These are phyloP conservation scores for Sherardia arvensis DNA, from an alignment of 257 asterid genomes.

Conservation along the genomic window DNA sequence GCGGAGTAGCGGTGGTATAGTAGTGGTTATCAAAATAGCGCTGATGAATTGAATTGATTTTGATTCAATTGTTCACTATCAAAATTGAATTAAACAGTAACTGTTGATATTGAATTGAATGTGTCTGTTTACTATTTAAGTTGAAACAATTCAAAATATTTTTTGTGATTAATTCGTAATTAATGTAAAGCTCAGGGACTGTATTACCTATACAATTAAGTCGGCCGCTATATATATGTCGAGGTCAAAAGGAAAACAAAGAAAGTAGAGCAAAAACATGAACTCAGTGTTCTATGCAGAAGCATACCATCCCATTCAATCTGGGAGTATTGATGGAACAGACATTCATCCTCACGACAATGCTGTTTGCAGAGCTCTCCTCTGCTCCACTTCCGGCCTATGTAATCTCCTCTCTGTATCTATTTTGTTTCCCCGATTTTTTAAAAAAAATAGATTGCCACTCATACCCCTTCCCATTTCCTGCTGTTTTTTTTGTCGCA, in stretches of 20 bases:
- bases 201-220: not conserved
- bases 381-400: slow-evolving; percentile 76
- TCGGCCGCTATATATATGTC: not conserved
- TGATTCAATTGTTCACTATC: no score
- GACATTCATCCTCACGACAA: slow-evolving; percentile 80
- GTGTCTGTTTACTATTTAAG: no score
- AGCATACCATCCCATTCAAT: slow-evolving; percentile 87
- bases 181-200: not conserved
- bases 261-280: not conserved
- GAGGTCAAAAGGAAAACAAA: not conserved
- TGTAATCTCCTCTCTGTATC: slow-evolving; percentile 24
- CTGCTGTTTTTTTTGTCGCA: slow-evolving; percentile 16
- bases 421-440: not conserved
- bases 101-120: no score
- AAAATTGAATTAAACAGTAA: no score
- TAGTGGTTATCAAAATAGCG: no score
- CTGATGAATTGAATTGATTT: no score
- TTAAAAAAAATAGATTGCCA: not conserved
- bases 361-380: slow-evolving; percentile 82
- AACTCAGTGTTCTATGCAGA: slow-evolving; percentile 79
- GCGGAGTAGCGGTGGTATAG: no score
- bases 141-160: no score
- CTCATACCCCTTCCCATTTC: not conserved
- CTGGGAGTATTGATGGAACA: slow-evolving; percentile 96
- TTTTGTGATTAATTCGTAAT: not conserved